Evolutionary conservation across 169 alveolate genomes (phyloP).

Genomic region (Blepharisma undulans): DNA sequence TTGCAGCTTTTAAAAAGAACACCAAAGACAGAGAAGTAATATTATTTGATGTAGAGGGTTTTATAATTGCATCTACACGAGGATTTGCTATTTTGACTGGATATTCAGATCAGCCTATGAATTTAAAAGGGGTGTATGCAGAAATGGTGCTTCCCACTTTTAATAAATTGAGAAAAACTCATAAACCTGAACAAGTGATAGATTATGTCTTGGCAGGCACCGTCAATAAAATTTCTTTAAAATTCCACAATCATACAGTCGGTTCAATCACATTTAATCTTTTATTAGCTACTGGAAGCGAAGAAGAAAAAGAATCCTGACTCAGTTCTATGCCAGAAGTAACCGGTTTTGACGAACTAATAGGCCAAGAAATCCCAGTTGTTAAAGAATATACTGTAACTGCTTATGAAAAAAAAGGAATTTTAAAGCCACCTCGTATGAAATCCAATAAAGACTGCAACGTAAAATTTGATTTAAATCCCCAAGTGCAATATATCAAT

Average conservation of each 20-base stretch:
- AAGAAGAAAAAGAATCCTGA: background rate
- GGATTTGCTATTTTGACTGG: conserved; percentile 17
- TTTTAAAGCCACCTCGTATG: background rate
- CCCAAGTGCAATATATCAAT: background rate
- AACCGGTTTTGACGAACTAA: background rate
- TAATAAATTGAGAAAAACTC: conserved; percentile 2
- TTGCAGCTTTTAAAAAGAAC: conserved; percentile 22
- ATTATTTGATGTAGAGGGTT: background rate
- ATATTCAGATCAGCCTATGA: background rate
- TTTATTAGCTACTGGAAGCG: background rate
- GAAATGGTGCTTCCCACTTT: background rate
- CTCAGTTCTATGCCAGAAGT: background rate
- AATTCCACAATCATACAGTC: background rate
- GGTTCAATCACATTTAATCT: background rate
- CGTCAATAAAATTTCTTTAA: background rate
- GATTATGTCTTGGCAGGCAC: background rate
- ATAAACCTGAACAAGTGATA: background rate
- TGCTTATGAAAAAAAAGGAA: background rate
- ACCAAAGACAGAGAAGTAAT: background rate
- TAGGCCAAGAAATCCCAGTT: background rate
- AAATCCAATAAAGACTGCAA: background rate
- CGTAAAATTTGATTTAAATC: conserved; percentile 10
- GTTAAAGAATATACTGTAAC: background rate
- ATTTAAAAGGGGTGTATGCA: background rate
- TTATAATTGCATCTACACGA: background rate